Base-by-base conservation (phyloP, 768 basidiomycete species). In the Calocybe cyanea region DNA sequence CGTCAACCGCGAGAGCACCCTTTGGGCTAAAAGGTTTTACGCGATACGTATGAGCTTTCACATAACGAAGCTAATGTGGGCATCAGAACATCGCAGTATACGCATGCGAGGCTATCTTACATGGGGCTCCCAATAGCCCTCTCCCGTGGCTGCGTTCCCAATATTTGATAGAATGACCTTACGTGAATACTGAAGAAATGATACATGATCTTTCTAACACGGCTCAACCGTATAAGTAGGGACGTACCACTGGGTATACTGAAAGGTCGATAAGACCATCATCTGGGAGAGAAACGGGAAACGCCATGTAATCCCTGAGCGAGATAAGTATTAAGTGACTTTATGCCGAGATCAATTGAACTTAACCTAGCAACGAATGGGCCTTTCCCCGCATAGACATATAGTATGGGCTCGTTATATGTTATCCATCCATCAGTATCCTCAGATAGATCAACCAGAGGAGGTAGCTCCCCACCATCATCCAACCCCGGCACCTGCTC, bases 231-330 rank as follows among this genome's bases (percentile, higher is more conserved):
- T 17, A 20, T 3, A 31, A 14, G 11, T 2, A 31, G 31, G 37
- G 24, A 63, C 78, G 30, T 56, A 87, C 90, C 46, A 71, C 52
- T 44, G 78, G 75, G 69, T 90, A 82, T 31, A 76, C 70, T 34
- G 77, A 74, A 34, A 92, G 62, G 54, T 92, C 90, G 42, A 92
- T 81, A 23, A 82, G 62, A 0, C 89, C 88, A 56, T 93, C 88
- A 48, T 86, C 78, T 0, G 88, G 85, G 40, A 84, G 60, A 17
- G 87, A 87, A 3, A 88, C 82, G 0, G 89, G 92, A 58, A 92
- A 93, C 19, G 88, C 80, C 83, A 92, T 84, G 30, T 85, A 71
- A 46, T 86, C 83, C 14, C 85, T 85, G 25, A 11, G 5, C 5
- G 5, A 5, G 25, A 28, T 28, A 28, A 28, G 25, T 11, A 28